Evolutionary conservation across 768 basidiomycete species (phyloP).

Genomic region (Candolleomyces efflorescens): DNA sequence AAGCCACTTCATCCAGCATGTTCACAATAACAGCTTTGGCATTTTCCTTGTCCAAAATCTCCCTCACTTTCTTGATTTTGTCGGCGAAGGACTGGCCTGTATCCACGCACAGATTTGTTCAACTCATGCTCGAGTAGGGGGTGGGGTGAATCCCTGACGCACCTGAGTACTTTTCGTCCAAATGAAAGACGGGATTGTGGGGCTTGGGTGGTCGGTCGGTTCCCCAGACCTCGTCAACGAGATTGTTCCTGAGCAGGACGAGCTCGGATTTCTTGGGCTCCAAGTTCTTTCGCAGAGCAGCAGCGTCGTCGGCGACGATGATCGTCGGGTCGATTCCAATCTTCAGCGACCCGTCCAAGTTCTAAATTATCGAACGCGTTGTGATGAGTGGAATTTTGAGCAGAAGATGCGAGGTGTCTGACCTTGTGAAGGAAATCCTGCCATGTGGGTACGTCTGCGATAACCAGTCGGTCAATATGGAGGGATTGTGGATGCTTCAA

Average conservation of each 20-base stretch:
- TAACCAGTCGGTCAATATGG: background rate
- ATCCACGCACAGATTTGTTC: no score
- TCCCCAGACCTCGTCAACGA: slow-evolving; percentile 76
- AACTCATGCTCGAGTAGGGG: no score
- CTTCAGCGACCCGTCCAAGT: slow-evolving; percentile 51
- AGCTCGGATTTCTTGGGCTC: slow-evolving; percentile 51
- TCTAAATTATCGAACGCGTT: slow-evolving; percentile 29
- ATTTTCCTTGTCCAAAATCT: slow-evolving; percentile 59
- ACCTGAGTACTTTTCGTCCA: slow-evolving; percentile 66
- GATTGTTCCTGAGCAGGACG: slow-evolving; percentile 64
- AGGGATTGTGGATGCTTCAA: background rate
- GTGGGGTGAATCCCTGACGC: no score
- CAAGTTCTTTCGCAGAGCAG: slow-evolving; percentile 55
- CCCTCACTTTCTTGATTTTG: slow-evolving; percentile 67
- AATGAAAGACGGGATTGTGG: slow-evolving; percentile 57
- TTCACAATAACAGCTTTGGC: slow-evolving; percentile 73
- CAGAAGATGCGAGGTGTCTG: background rate
- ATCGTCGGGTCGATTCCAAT: slow-evolving; percentile 84
- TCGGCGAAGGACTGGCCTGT: slow-evolving; percentile 53
- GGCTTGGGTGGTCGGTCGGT: slow-evolving; percentile 66
- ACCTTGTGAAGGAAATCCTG: slow-evolving; percentile 82
- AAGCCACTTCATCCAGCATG: slow-evolving; percentile 94
- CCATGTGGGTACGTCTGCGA: slow-evolving; percentile 82
- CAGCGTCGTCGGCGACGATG: slow-evolving; percentile 70
- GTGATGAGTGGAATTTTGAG: background rate